Evolutionary conservation across 805 yeast genomes (phyloP).

Genomic region (Myxozyma lipomycoides): DNA sequence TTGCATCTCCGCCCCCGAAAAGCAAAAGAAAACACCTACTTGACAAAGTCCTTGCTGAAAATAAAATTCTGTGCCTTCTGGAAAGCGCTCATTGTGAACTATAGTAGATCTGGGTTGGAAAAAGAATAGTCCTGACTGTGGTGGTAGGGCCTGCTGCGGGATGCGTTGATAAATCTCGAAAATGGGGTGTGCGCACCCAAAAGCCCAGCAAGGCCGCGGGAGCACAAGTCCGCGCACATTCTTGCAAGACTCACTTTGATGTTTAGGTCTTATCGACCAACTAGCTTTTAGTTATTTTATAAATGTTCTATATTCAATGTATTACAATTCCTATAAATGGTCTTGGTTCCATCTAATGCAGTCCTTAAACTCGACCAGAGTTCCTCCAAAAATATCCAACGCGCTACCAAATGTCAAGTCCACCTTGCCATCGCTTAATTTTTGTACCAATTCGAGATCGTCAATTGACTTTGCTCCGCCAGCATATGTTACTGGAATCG

Average conservation of each 20-base stretch:
- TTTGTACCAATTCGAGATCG: conserved; percentile 65
- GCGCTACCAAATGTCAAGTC: conserved; percentile 93
- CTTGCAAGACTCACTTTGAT: no score
- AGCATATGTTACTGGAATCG: conserved; percentile 82
- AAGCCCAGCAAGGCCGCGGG: no score
- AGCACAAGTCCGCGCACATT: no score
- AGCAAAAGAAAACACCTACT: conserved; percentile 34
- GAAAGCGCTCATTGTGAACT: conserved; percentile 29
- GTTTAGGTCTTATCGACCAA: no score
- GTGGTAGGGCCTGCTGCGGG: no score
- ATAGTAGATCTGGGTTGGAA: no score
- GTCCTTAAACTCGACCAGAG: conserved; percentile 68
- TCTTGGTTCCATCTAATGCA: conserved; percentile 66
- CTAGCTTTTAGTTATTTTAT: no score
- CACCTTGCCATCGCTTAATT: conserved; percentile 72
- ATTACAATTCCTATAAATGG: conserved; percentile 19
- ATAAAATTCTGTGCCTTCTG: conserved; percentile 37
- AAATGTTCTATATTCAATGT: no score
- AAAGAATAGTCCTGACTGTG: no score
- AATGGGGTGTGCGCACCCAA: no score
- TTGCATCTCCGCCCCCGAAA: no score
- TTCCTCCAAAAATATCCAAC: conserved; percentile 91
- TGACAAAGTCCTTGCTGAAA: conserved; percentile 41
- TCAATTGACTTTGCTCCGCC: conserved; percentile 83
- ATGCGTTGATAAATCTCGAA: no score